Base-by-base conservation (phyloP, 2,329 filamentous ascomycete genomes). In the Talaromyces sp. region DNA sequence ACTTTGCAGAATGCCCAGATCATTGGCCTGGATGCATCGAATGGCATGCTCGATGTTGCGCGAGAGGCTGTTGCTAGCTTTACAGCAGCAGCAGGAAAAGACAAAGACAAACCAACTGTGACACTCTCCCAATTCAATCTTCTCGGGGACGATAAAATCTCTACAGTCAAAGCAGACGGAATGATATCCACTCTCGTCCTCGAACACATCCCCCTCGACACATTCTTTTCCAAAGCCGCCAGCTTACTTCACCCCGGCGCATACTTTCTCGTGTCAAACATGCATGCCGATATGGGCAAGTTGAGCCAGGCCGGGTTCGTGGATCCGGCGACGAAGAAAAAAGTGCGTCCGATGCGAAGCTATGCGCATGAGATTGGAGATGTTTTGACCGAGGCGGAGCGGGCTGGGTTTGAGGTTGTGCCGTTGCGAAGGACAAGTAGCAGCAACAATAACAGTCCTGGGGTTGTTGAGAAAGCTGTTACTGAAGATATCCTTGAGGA, bases 241-340 rank as follows among this genome's bases (percentile, higher is more conserved):
- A 64, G 66, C 11, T 71, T 83, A 0, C 70, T 88, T 17, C 66
- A 64, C 2, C 73, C 75, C 0, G 78, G 78, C 0, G 85, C 82
- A 0, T 71, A 80, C 54, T 72, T 86, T 5, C 73, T 88, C 10
- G 67, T 89, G n/a, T 88, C 85, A 0, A 89, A 88, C 66, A 89
- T 89, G 86, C 86, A 89, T 69, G 72, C 79, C 1, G 82, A 87
- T 3, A 88, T 89, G 85, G 86, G 85, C 1, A 63, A 64, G 14
- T 76, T 80, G 17, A 82, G 81, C 27, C 84, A 86, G 67, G 86
- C 86, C 0, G 86, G 86, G 0, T 89, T 89, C 66, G 76, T 84
- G 13, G 83, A 85, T 68, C 70, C 70, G 7, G 72, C 71, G 19
- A 79, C 80, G 1, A 81, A 80, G 4, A 75, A 78, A 54, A 88